Evolutionary conservation across 768 basidiomycete genomes (phyloP), one percentile per base, ranked within the genome.

Genomic region (Trametes cubensis): DNA sequence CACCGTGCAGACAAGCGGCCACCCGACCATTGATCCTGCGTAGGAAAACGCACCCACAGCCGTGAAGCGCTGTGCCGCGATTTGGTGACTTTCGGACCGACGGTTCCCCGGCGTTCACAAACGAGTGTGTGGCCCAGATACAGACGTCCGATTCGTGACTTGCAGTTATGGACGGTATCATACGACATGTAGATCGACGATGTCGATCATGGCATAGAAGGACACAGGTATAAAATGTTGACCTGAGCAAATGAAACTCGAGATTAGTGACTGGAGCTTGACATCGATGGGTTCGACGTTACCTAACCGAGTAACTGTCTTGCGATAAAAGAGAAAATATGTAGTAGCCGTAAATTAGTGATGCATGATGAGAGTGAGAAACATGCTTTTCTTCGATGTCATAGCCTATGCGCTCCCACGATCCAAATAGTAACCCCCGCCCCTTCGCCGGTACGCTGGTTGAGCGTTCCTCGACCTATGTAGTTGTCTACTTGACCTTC

Each of bases 401-500:
- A 44, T 28, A 52, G 40, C 40, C 4, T 28, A 28, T 28, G 14
- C 5, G 23, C 20, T 17, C 14, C 20, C 23, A 54, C 25, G 1
- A 26, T 28, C 40, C 15, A 14, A 23, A 20, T 13, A 14, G 15
- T 11, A 38, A 40, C 20, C 20, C 34, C 21, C 48, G 4, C 14
- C 30, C 21, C 20, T 20, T 13, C 13, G 34, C 23, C 23, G 25
- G 26, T 17, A 57, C 8, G n/a, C 15, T 17, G 13, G 34, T 18
- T 20, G 28, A 46, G 44, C 44, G 45, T 38, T 6, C 30, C 26
- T 23, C 13, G 34, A 28, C 13, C 6, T 23, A 25, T 10, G 7
- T 18, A 61, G 21, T 4, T 18, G 25, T 51, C 64, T 53, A 70
- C 61, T 56, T 59, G 26, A 72, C 51, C 44, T 70, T 70, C 56